Evolutionary conservation across 1,284 basidiomycete species (phyloP).

Genomic region (Ganoderma multipileum): DNA sequence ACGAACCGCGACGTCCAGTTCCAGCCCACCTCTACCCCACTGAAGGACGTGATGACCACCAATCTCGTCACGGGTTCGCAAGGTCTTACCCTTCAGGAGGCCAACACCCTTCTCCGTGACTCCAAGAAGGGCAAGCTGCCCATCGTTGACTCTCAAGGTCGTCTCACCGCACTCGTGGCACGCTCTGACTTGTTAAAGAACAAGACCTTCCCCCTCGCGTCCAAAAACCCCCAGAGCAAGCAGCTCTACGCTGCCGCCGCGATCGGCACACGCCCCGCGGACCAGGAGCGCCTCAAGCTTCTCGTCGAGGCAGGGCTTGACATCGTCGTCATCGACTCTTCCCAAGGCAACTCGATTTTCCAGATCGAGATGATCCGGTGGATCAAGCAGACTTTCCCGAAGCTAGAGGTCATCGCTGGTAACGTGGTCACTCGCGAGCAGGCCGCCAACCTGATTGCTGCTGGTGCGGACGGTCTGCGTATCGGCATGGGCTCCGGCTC

Average conservation of each 20-base stretch:
- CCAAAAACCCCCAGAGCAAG: conserved; percentile 91
- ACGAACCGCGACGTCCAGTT: conserved; percentile 98
- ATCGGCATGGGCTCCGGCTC: conserved; percentile 99
- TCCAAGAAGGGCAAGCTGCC: conserved; percentile 99
- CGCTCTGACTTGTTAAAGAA: conserved; percentile 98
- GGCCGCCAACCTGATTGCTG: conserved; percentile 92
- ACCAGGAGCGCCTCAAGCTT: conserved; percentile 85
- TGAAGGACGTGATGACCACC: conserved; percentile 93
- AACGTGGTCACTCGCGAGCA: conserved; percentile 99
- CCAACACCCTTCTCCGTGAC: conserved; percentile 94
- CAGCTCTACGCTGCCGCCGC: conserved; percentile 98
- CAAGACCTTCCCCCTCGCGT: conserved; percentile 95
- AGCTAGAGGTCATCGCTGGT: conserved; percentile 93
- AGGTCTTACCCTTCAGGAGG: conserved; percentile 90
- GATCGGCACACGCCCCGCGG: conserved; percentile 91
- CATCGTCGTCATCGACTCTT: conserved; percentile 95
- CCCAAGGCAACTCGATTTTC: conserved; percentile 95
- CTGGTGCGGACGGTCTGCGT: conserved; percentile 93
- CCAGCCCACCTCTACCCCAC: conserved; percentile 70
- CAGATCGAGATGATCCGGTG: conserved; percentile 96
- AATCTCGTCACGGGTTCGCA: conserved; percentile 83
- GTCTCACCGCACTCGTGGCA: conserved; percentile 88
- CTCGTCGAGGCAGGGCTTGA: conserved; percentile 96
- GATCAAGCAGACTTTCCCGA: conserved; percentile 89
- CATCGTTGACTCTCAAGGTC: conserved; percentile 79